A percentile compares a stretch with the other conserved stretches of the same genome.
Conservation (phyloP, 1,284 basidiomycete species). For the Cryptococcus sp. region DNA sequence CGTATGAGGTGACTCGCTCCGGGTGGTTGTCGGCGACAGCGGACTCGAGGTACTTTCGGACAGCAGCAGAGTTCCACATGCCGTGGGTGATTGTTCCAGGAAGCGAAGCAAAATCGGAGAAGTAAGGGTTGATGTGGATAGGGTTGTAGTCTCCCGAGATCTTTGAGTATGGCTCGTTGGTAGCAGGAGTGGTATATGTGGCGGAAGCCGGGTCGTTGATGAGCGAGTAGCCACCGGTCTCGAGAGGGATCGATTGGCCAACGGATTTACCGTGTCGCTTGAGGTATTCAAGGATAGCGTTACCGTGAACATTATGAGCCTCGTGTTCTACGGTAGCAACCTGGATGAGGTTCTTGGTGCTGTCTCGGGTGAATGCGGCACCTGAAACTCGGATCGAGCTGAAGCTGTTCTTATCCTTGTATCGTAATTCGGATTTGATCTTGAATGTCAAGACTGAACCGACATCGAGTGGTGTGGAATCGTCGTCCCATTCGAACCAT, state of each 20-base stretch:
- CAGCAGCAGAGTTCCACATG: constrained; percentile 93
- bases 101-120: constrained; percentile 86
- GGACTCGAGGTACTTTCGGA: constrained; percentile 86
- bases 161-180: constrained; percentile 91
- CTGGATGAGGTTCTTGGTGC: constrained; percentile 77
- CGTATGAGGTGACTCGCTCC: constrained; percentile 82
- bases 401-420: constrained; percentile 86
- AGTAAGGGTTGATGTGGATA: constrained; percentile 98
- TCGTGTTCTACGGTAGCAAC: constrained; percentile 84
- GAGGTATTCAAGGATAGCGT: constrained; percentile 89
- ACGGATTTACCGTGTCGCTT: constrained; percentile 80
- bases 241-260: constrained; percentile 70
- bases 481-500: constrained; percentile 95
- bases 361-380: constrained; percentile 76
- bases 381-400: constrained; percentile 77
- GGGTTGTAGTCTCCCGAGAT: constrained; percentile 92
- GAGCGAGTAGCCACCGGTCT: constrained; percentile 81
- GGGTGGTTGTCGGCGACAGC: constrained; percentile 90
- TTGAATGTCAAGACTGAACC: constrained; percentile 87
- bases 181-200: constrained; percentile 69
- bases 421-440: constrained; percentile 75
- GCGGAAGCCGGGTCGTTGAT: constrained; percentile 58
- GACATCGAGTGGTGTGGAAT: constrained; percentile 67
- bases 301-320: constrained; percentile 81
- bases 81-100: constrained; percentile 98